Evolutionary conservation across 192 early-diverging fungal species (phyloP), one percentile per base, ranked within the genome.

Genomic region (Geranomyces michiganensis): DNA sequence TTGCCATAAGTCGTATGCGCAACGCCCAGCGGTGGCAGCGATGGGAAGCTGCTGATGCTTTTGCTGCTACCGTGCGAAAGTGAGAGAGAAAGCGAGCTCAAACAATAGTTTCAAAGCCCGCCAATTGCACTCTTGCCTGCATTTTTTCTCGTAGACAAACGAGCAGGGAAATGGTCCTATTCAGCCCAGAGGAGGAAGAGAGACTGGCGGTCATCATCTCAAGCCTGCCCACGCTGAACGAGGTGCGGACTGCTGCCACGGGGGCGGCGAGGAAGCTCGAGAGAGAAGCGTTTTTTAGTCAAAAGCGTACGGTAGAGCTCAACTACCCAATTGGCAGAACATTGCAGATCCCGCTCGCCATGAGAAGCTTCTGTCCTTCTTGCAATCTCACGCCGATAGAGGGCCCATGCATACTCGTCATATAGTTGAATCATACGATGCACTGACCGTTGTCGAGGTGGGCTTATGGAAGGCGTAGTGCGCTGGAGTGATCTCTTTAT

Each of bases 261-360:
- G n/a, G n/a, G n/a, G n/a, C n/a, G n/a, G n/a, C n/a, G n/a, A n/a
- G n/a, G n/a, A n/a, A n/a, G n/a, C n/a, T n/a, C n/a, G n/a, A n/a
- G n/a, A n/a, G n/a, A n/a, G n/a, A n/a, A n/a, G n/a, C n/a, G n/a
- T n/a, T n/a, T n/a, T n/a, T n/a, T n/a, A n/a, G 17, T 9, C 17
- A 24, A 24, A 53, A 24, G 19, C 51, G 19, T 17, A 3, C 4
- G 51, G n/a, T 15, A 47, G 19, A 47, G 51, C 24, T 53, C 51
- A 24, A 26, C 3, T 26, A 24, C 51, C 0, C 21, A 33, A 26
- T 17, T 36, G 21, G 14, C 68, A 73, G 71, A 44, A 66, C 51
- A 73, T 73, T 36, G 31, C 62, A 14, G 71, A 73, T 33, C 63
- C 71, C 13, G 62, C 71, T 17, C 71, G 71, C 1, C 71, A 73